phyloP scores from a whole-genome alignment of 2,329 filamentous ascomycete genomes.

The Davidsoniella eucalypti region DNA sequence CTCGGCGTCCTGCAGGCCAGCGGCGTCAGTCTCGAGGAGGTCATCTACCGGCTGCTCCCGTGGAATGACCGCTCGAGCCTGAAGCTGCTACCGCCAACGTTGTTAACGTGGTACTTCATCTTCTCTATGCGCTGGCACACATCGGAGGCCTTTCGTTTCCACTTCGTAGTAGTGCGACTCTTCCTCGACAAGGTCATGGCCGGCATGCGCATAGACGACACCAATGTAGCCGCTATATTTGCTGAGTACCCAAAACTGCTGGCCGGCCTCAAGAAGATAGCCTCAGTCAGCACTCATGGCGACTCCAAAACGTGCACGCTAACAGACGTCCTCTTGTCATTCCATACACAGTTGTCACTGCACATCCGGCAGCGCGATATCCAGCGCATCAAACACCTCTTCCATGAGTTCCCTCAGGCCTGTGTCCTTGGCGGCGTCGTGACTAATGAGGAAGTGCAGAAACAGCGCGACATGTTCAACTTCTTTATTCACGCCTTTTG shows the following conservation, averaged over 20 bases:
- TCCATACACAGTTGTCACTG: slow-evolving; percentile 11
- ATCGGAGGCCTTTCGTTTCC: neutral
- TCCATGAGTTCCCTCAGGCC: slow-evolving; percentile 7
- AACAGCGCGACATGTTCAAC: slow-evolving; percentile 21
- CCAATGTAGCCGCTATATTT: slow-evolving; percentile 1
- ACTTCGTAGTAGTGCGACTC: slow-evolving; percentile 5
- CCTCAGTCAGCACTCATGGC: neutral
- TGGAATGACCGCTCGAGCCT: slow-evolving; percentile 1
- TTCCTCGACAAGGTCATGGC: slow-evolving; percentile 10
- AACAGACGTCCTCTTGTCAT: neutral
- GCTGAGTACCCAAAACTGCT: neutral
- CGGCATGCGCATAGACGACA: neutral
- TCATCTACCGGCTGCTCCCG: slow-evolving; percentile 4
- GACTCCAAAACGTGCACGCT: neutral
- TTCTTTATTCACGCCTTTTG: slow-evolving; percentile 27
- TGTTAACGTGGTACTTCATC: slow-evolving; percentile 12
- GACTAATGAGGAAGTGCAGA: neutral
- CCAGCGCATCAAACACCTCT: slow-evolving; percentile 2
- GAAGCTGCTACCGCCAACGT: neutral
- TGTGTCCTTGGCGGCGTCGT: neutral
- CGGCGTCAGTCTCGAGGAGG: slow-evolving; percentile 2
- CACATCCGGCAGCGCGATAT: slow-evolving; percentile 2
- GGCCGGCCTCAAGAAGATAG: neutral
- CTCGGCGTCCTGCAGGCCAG: neutral
- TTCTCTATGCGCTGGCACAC: slow-evolving; percentile 2